Conservation (phyloP, 2,329 filamentous ascomycete genomes). For the Fusarium sacchari region DNA sequence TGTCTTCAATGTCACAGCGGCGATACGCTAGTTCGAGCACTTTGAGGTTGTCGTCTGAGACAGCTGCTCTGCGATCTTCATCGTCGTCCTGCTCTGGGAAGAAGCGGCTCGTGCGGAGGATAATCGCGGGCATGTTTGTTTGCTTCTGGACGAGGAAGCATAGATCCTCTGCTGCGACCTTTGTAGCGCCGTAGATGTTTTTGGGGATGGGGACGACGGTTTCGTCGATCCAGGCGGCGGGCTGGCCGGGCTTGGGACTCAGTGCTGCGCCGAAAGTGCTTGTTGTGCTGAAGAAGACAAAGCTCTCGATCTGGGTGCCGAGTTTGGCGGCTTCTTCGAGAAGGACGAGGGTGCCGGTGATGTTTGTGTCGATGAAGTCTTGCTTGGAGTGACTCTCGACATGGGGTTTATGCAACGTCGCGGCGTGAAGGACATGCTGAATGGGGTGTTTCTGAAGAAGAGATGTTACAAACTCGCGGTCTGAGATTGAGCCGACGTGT, state of each 20-base stretch:
- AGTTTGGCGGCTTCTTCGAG: slow-evolving; percentile 52
- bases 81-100: slow-evolving; percentile 61
- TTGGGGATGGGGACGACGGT: slow-evolving; percentile 53
- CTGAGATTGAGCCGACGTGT: slow-evolving; percentile 50
- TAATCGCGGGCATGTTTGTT: slow-evolving; percentile 52
- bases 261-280: slow-evolving; percentile 57
- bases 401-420: slow-evolving; percentile 60
- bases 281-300: slow-evolving; percentile 59
- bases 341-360: slow-evolving; percentile 55
- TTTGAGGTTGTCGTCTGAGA: slow-evolving; percentile 58
- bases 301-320: slow-evolving; percentile 47
- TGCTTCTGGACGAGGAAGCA: slow-evolving; percentile 55
- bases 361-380: slow-evolving; percentile 57
- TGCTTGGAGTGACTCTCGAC: slow-evolving; percentile 56
- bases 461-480: slow-evolving; percentile 47
- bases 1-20: slow-evolving; percentile 56
- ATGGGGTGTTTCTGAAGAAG: slow-evolving; percentile 49
- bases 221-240: slow-evolving; percentile 59
- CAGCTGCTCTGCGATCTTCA: slow-evolving; percentile 48
- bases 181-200: slow-evolving; percentile 62
- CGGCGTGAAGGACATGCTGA: slow-evolving; percentile 55
- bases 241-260: slow-evolving; percentile 47
- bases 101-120: slow-evolving; percentile 60
- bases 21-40: slow-evolving; percentile 59
- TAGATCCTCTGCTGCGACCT: slow-evolving; percentile 59